Conservation (phyloP, 2,329 filamentous ascomycete genomes). For the Xylariales sp. region DNA sequence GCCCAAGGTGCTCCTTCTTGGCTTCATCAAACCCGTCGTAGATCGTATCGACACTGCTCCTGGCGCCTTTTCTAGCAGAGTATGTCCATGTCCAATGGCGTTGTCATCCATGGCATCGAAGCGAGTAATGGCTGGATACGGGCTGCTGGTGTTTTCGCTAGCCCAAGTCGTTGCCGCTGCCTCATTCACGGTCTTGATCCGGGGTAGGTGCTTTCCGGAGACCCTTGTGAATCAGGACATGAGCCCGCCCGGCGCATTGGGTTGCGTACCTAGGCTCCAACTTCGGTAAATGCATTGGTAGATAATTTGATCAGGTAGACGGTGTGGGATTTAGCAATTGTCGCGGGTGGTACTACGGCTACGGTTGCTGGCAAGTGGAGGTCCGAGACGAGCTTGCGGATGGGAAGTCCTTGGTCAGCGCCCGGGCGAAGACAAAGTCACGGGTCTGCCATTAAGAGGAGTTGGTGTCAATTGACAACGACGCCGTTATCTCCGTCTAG, state of each 20-base stretch:
- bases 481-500: too few species aligned
- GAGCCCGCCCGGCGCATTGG: not conserved
- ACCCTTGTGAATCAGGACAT: not conserved
- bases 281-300: not conserved
- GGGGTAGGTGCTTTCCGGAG: not conserved
- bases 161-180: not conserved
- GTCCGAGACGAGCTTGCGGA: not conserved
- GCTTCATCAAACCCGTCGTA: not conserved
- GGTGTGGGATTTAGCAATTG: not conserved
- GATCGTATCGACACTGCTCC: not conserved
- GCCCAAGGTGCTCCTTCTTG: not conserved
- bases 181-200: not conserved
- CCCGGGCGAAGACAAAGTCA: not conserved
- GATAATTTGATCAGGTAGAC: not conserved
- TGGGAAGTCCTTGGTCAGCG: not conserved
- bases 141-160: not conserved
- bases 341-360: not conserved
- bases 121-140: not conserved
- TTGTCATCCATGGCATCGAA: not conserved
- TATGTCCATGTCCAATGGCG: not conserved
- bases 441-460: not conserved
- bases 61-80: not conserved
- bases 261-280: not conserved
- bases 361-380: not conserved
- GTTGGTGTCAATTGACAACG: too few species aligned